phyloP scores from a whole-genome alignment of 352 stramenopile genomes.

The Pythium brassicae region DNA sequence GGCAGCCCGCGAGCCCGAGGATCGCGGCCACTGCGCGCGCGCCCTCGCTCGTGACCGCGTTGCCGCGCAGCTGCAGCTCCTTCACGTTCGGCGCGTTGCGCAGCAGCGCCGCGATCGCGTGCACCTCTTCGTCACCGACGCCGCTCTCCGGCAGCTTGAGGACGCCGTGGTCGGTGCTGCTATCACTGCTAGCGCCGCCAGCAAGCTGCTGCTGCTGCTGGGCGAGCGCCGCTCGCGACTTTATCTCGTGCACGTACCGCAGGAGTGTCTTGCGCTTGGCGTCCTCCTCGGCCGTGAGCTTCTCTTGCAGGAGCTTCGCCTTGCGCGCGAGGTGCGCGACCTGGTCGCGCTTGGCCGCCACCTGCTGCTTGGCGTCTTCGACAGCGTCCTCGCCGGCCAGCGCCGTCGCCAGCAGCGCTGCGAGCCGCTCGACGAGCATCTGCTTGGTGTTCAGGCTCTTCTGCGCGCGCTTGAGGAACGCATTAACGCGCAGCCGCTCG shows the following conservation, averaged over 20 bases:
- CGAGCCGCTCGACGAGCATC: constrained; percentile 87
- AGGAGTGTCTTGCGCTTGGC: constrained; percentile 94
- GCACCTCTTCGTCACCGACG: constrained; percentile 94
- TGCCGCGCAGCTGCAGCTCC: constrained; percentile 92
- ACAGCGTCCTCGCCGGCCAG: constrained; percentile 72
- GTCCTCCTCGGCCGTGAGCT: constrained; percentile 90
- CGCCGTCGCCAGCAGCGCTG: constrained; percentile 71
- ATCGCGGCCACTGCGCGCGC: constrained; percentile 91
- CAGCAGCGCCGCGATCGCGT: constrained; percentile 92
- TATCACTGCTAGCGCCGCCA: constrained; percentile 11
- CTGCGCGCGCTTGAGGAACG: constrained; percentile 91
- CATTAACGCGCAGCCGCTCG: constrained; percentile 86
- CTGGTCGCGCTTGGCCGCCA: constrained; percentile 67
- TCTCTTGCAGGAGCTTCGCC: constrained; percentile 72
- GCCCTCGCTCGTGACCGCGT: constrained; percentile 90
- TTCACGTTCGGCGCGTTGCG: constrained; percentile 86
- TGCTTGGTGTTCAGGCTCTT: constrained; percentile 93
- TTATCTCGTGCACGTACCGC: constrained; percentile 93
- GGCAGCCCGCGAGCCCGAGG: constrained; percentile 68
- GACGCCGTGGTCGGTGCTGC: constrained; percentile 19
- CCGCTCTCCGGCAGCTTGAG: constrained; percentile 87
- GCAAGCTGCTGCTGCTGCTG: constrained; percentile 5
- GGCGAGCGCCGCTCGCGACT: constrained; percentile 47
- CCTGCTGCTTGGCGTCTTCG: constrained; percentile 41
- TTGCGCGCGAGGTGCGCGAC: constrained; percentile 78